These are phyloP conservation scores for Themeda triandra DNA, from an alignment of 176 grass and related monocot genomes.

Conservation along the genomic window DNA sequence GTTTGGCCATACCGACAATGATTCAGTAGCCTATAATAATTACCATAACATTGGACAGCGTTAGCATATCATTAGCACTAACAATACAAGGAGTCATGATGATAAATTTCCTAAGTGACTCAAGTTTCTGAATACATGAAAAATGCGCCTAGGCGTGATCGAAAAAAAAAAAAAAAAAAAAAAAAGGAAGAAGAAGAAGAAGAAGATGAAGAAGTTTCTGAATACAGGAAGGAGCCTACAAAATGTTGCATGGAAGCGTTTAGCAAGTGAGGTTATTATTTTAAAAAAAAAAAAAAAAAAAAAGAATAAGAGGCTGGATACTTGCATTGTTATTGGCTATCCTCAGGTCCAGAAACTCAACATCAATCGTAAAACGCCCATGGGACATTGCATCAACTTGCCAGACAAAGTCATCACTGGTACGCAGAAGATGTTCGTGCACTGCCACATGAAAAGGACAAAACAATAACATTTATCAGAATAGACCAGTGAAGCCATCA, in stretches of 20 bases:
- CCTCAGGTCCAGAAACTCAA: slow-evolving; percentile 91
- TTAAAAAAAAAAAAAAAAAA: neutral
- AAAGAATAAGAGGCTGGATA: neutral
- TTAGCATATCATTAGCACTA: neutral
- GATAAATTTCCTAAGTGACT: neutral
- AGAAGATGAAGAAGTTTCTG: no score
- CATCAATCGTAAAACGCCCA: slow-evolving; percentile 69
- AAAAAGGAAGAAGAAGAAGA: no score
- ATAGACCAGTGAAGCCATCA: neutral
- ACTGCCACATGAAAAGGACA: neutral
- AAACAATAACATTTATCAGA: neutral
- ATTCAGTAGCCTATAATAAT: slow-evolving; percentile 46
- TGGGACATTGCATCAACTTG: slow-evolving; percentile 54
- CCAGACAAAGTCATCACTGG: slow-evolving; percentile 86
- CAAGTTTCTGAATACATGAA: neutral
- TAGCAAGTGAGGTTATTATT: neutral
- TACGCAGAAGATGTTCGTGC: slow-evolving; percentile 61
- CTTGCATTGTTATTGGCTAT: slow-evolving; percentile 63
- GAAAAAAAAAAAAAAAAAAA: no score
- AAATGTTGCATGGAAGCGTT: neutral
- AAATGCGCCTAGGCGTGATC: no score
- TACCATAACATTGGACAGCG: neutral
- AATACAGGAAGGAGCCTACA: neutral
- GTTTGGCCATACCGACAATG: slow-evolving; percentile 53
- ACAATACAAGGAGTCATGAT: neutral